Conservation (phyloP, 345 rosid genomes). For the Odontarrhena argentea region DNA sequence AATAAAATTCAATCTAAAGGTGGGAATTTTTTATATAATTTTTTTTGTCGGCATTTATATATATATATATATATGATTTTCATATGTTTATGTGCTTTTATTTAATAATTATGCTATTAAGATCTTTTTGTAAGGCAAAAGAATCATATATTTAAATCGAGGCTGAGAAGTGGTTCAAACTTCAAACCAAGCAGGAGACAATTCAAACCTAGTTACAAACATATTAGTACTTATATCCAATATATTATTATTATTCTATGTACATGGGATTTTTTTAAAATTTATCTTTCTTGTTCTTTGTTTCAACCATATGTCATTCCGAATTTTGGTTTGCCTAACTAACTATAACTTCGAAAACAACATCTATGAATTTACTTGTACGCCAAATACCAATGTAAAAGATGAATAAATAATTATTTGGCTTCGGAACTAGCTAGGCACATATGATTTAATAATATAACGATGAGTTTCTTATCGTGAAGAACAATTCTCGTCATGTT, state of each 20-base stretch:
- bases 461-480: conserved; percentile 1
- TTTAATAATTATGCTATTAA: neutral
- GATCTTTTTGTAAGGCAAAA: too few species aligned
- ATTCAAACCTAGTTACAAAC: too few species aligned
- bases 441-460: neutral
- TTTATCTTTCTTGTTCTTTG: neutral
- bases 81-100: neutral
- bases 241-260: neutral
- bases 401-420: neutral
- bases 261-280: neutral
- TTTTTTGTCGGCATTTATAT: too few species aligned
- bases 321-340: conserved; percentile 16
- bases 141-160: too few species aligned
- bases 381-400: conserved; percentile 20
- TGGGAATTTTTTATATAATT: neutral
- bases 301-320: neutral
- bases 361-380: conserved; percentile 25
- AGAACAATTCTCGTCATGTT: neutral
- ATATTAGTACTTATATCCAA: too few species aligned
- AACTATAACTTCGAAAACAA: conserved; percentile 22
- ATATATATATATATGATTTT: too few species aligned
- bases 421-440: conserved; percentile 3
- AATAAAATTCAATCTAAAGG: too few species aligned
- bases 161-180: too few species aligned
- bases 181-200: too few species aligned